Percentiles rank a stretch among this genome's conserved stretches.
Conservation (phyloP, 2,329 filamentous ascomycete genomes). For the Colletotrichum tabaci region DNA sequence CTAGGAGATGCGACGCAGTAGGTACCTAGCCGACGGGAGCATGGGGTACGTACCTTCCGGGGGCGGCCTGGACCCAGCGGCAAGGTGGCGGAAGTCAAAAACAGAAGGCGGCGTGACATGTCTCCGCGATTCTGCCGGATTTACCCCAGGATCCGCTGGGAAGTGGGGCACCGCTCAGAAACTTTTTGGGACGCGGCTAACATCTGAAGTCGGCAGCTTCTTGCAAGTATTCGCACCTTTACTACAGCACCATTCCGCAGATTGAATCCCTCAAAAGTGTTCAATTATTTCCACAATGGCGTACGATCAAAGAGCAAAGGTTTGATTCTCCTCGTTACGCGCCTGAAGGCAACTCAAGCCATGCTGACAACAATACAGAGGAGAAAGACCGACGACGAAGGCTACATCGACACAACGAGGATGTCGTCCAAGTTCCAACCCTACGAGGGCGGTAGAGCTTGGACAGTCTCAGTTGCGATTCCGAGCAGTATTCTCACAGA, state of each 20-base stretch:
- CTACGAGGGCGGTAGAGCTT: conserved; percentile 72
- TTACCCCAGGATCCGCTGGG: conserved; percentile 37
- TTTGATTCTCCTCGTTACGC: background rate
- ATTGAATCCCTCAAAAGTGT: background rate
- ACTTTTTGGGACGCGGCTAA: conserved; percentile 34
- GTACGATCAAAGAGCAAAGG: conserved; percentile 44
- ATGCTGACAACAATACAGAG: conserved; percentile 56
- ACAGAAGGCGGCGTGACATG: conserved; percentile 45
- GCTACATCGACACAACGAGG: conserved; percentile 63
- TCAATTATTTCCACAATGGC: conserved; percentile 24
- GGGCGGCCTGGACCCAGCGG: conserved; percentile 33
- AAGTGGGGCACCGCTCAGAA: conserved; percentile 36
- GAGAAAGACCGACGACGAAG: conserved; percentile 63
- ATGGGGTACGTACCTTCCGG: background rate
- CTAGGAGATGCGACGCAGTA: conserved; percentile 3
- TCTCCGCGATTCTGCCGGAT: conserved; percentile 45
- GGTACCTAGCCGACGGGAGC: conserved; percentile 7
- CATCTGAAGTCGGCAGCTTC: background rate
- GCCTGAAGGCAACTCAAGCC: no score
- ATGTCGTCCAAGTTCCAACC: conserved; percentile 80
- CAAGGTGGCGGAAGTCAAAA: conserved; percentile 31
- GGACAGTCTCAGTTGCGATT: conserved; percentile 84
- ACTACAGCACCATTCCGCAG: conserved; percentile 3
- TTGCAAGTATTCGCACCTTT: background rate
- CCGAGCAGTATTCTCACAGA: conserved; percentile 84